Percentiles rank a stretch among this genome's conserved stretches.
These are phyloP conservation scores for Brachypodium distachyon DNA, from an alignment of 202 grass and related monocot genomes.

Conservation along the genomic window DNA sequence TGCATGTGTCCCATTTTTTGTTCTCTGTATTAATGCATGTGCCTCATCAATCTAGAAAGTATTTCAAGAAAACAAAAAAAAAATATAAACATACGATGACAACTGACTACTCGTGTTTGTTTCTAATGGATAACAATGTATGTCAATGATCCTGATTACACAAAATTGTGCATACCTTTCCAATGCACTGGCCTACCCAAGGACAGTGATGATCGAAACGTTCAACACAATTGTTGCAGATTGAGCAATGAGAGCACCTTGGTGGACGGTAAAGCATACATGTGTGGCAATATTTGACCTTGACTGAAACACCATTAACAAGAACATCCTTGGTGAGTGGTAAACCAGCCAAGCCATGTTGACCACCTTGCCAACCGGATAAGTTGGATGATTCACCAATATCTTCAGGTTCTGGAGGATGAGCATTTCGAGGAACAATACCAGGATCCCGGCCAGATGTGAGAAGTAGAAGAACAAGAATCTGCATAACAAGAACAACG, in stretches of 20 bases:
- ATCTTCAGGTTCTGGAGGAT: slow-evolving; percentile 64
- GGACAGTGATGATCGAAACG: slow-evolving; percentile 80
- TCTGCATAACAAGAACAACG: slow-evolving; percentile 24
- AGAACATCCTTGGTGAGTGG: slow-evolving; percentile 55
- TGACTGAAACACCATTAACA: slow-evolving; percentile 57
- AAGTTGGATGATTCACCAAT: slow-evolving; percentile 40
- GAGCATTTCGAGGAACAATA: slow-evolving; percentile 56
- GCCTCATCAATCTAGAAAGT: not conserved
- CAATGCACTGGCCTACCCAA: slow-evolving; percentile 81
- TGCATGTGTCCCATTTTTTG: not conserved
- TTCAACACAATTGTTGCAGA: slow-evolving; percentile 81
- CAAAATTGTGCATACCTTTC: slow-evolving; percentile 43
- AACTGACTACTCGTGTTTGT: not conserved
- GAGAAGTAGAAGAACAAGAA: slow-evolving; percentile 57
- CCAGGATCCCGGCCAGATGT: slow-evolving; percentile 70
- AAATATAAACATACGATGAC: not conserved
- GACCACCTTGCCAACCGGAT: slow-evolving; percentile 56
- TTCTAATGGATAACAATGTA: not conserved
- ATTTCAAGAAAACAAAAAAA: not conserved
- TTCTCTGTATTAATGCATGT: not conserved
- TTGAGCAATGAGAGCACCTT: slow-evolving; percentile 78
- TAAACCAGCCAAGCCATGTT: slow-evolving; percentile 34
- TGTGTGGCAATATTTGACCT: slow-evolving; percentile 74
- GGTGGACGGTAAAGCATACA: slow-evolving; percentile 81
- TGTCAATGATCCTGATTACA: not conserved